Base-by-base conservation (phyloP, 2,329 filamentous ascomycete species). In the Cryphonectria naterciae region DNA sequence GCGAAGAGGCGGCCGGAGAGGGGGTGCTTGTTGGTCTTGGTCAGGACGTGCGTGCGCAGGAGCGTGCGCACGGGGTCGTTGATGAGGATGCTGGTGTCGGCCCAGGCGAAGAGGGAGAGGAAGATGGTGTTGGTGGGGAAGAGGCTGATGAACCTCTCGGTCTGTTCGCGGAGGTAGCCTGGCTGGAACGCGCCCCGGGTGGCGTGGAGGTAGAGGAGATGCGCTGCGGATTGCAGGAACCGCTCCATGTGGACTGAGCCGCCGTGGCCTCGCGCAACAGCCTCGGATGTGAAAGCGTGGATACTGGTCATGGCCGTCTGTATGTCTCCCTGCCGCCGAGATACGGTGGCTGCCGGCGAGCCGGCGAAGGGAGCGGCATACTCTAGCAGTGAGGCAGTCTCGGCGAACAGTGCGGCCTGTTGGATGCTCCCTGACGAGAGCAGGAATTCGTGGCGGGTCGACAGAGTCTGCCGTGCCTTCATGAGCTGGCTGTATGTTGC, bases 121-220 rank as follows among this genome's bases (percentile, higher is more conserved):
- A 98, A 91, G 7, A 93, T 85, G 1, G 89, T 92, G 81, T 97
- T 98, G 65, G 85, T 84, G 0, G 94, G 93, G 78, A 94, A 97
- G 8, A 82, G 78, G 0, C 76, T 75, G 32, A 96, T 83, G 73
- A 91, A 92, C 2, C 84, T 81, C 5, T 83, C 80, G 0, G 97
- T 81, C 17, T 90, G 83, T 10, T 85, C 80, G 60, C 92, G 90
- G 46, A 97, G 79, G 25, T 90, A 85, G 0, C 85, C 82, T 5
- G 93, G 91, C 67, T 91, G 90, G 80, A 92, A 94, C 2, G 91
- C 86, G 4, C 88, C 88, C 22, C 71, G 35, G 46, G 32, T 65
- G 35, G 90, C 84, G 78, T 97, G 91, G 73, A 89, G 81, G 72
- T 89, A 88, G 1, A 97, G 80, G 0, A 98, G 81, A 11, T 84